Evolutionary conservation across 228 moss, liverwort and hornwort genomes (phyloP).

Genomic region (Sphagnum fallax): DNA sequence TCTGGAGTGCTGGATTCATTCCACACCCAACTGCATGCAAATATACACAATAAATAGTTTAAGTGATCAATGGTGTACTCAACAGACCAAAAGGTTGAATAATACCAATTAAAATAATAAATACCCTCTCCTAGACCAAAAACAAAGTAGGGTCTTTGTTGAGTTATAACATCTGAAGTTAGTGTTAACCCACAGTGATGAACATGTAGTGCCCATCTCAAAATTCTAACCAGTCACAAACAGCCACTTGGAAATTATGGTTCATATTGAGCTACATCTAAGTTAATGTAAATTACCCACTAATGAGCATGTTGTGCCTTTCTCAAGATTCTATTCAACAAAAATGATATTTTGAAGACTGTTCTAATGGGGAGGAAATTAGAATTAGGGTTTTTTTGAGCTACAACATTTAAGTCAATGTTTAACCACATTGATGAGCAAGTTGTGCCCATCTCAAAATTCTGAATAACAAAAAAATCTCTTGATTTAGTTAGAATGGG

Average conservation of each 20-base stretch:
- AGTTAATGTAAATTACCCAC: not conserved
- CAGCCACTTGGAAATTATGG: too few relatives aligned
- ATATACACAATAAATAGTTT: not conserved
- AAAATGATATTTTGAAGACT: too few relatives aligned
- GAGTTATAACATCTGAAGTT: not conserved
- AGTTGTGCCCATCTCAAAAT: not conserved
- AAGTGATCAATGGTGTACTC: not conserved
- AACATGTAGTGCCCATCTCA: too few relatives aligned
- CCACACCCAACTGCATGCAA: slow-evolving; percentile 44
- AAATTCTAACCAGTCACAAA: too few relatives aligned
- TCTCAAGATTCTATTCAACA: too few relatives aligned
- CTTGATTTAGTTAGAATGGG: not conserved
- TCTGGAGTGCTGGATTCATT: slow-evolving; percentile 24
- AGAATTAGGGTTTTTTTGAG: too few relatives aligned
- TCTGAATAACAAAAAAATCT: not conserved
- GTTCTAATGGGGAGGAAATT: too few relatives aligned
- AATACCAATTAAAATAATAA: not conserved
- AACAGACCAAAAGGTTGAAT: not conserved
- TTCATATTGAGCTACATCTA: not conserved
- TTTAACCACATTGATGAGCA: too few relatives aligned
- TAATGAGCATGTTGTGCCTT: not conserved
- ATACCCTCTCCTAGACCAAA: not conserved
- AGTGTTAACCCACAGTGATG: too few relatives aligned
- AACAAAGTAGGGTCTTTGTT: not conserved
- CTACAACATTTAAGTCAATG: too few relatives aligned